Base-by-base conservation (phyloP, 352 stramenopile genomes). In the Pythium brachiatum region DNA sequence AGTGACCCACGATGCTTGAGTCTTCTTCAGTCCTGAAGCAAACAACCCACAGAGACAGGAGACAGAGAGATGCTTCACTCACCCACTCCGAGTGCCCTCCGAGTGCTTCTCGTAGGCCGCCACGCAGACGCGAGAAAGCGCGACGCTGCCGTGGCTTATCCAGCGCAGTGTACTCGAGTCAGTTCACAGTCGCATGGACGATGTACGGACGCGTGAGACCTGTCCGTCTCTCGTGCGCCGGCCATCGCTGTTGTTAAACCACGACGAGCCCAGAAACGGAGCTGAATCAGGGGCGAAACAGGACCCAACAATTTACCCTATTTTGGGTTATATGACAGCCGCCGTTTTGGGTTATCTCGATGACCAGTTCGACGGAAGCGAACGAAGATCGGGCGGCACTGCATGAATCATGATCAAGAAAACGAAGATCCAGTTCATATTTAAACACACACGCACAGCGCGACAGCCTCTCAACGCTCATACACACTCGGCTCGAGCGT, bases 351-450 rank as follows among this genome's bases (percentile, higher is more conserved):
- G 34, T 18, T n/a, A 16, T 41, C 13, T 41, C 9, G 13, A 41
- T n/a, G 34, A 41, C 34, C 13, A 18, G 29, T 34, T 34, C 29
- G 5, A 9, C 29, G 29, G 9, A 5, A 41, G 3, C 5, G 13
- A n/a, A 41, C 34, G 13, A 41, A 34, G 39, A 47, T 47, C 39
- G 29, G 29, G n/a, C n/a, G n/a, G n/a, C n/a, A n/a, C n/a, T n/a
- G n/a, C n/a, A n/a, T n/a, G n/a, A n/a, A n/a, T n/a, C n/a, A n/a
- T n/a, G n/a, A n/a, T n/a, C 13, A 18, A 41, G 8, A 2, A 41
- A 3, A 41, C 34, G 13, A 41, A 41, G 39, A 47, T 47, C 39
- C 39, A 47, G 21, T 47, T 47, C 39, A 47, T 47, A 47, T 47
- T 47, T 7, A 27, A 47, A 47, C 29, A 34, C 9, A 34, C 15